Evolutionary conservation across 2,329 filamentous ascomycete genomes (phyloP), one percentile per base, ranked within the genome.

Genomic region (Penicillium sp.): DNA sequence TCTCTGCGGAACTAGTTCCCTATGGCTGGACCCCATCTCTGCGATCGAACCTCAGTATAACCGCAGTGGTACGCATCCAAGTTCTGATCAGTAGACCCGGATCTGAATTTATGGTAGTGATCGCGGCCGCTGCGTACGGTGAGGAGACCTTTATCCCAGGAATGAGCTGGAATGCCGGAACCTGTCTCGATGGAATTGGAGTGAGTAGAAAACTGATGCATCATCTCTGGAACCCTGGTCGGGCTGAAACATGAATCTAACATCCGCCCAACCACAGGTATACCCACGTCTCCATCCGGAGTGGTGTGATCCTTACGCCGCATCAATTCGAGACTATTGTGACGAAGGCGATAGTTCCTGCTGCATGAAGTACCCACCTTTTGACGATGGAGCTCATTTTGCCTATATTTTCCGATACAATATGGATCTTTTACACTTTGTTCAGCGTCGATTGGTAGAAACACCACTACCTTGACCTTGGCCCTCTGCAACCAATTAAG

Each of bases 1-100:
- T 10, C 46, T 68, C 16, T 68, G 66, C 31, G 66, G 64, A 26
- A 64, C 64, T 27, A 66, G 66, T 52, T 60, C 63, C 25, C 21
- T 62, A 21, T 64, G 63, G 54, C 57, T 66, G 1, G 39, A 49
- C 31, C 47, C 55, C 3, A 56, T 66, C 21, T 14, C 50, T 8
- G 57, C 55, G 10, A 35, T 66, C 9, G 54, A 61, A 37, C 58
- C 50, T 23, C 37, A 25, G 13, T 66, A 59, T 35, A 63, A 58
- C 56, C 43, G 31, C 11, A 65, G 45, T 49, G 52, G 63, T 64
- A 54, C 29, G 55, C 37, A 6, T 21, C 31, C 27, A 44, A 11
- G 35, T 13, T 25, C n/a, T 47, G 9, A 25, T 43, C 37, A 21
- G 23, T 31, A 49, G 43, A 46, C 43, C 4, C 14, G 9, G 47